These are phyloP conservation scores for Penicillium chermesinum DNA, from an alignment of 495 filamentous ascomycete genomes.

Conservation along the genomic window DNA sequence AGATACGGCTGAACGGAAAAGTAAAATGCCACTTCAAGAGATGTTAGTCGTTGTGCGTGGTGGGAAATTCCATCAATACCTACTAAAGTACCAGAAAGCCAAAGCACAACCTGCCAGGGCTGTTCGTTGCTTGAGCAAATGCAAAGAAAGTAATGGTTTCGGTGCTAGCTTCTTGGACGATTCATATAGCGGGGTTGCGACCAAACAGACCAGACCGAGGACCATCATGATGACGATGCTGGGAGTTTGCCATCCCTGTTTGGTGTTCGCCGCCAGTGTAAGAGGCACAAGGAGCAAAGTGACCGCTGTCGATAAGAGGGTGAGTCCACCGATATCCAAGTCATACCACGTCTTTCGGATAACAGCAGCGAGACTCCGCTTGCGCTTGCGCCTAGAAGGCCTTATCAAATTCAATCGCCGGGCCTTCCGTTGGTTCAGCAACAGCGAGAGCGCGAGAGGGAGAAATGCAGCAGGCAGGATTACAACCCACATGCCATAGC, in stretches of 20 bases:
- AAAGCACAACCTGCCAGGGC: slow-evolving; percentile 54
- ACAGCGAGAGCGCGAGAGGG: slow-evolving; percentile 50
- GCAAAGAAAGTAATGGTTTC: slow-evolving; percentile 51
- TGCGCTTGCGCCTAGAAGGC: slow-evolving; percentile 27
- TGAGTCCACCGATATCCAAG: slow-evolving; percentile 52
- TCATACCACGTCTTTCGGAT: slow-evolving; percentile 48
- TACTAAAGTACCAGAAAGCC: slow-evolving; percentile 59
- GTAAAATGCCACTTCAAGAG: slow-evolving; percentile 57
- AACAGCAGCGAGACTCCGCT: slow-evolving; percentile 18
- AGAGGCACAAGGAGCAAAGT: slow-evolving; percentile 57
- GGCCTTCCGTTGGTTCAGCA: slow-evolving; percentile 53
- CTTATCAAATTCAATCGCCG: slow-evolving; percentile 46
- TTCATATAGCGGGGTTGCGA: slow-evolving; percentile 59
- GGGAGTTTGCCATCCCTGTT: slow-evolving; percentile 49
- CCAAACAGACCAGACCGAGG: slow-evolving; percentile 52
- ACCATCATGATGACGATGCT: slow-evolving; percentile 57
- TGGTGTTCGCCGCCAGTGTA: slow-evolving; percentile 47
- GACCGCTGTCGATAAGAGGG: slow-evolving; percentile 53
- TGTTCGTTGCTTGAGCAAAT: slow-evolving; percentile 59
- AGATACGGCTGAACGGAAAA: slow-evolving; percentile 64
- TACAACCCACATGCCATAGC: slow-evolving; percentile 55
- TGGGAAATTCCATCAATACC: background rate
- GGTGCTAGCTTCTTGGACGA: slow-evolving; percentile 49
- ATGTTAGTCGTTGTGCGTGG: slow-evolving; percentile 21
- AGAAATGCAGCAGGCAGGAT: slow-evolving; percentile 53